Evolutionary conservation across 139 green algal genomes (phyloP).

Genomic region (Tetradesmus obliquus): DNA sequence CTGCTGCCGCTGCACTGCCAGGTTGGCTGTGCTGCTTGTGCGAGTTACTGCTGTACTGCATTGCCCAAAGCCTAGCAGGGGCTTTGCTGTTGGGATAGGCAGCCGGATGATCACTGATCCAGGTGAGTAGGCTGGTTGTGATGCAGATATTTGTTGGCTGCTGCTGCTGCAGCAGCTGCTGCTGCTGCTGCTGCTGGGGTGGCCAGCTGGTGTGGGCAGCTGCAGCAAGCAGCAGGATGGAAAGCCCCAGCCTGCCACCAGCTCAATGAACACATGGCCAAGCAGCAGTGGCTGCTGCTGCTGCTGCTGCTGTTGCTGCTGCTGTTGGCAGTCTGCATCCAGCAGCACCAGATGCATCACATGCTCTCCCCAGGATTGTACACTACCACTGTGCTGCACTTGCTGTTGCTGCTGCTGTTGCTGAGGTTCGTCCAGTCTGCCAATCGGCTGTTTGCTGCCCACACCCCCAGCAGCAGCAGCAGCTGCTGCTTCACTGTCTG

Average conservation of each 20-base stretch:
- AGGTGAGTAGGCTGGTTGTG: neutral
- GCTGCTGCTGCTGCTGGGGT: slow-evolving; percentile 8
- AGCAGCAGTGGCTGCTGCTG: slow-evolving; percentile 7
- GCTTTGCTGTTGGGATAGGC: neutral
- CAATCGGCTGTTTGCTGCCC: neutral
- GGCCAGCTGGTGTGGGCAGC: neutral
- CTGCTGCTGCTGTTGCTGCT: slow-evolving; percentile 25
- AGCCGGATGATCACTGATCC: slow-evolving; percentile 15
- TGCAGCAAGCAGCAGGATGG: slow-evolving; percentile 29
- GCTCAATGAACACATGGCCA: slow-evolving; percentile 30
- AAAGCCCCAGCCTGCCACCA: slow-evolving; percentile 16
- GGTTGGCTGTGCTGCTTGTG: slow-evolving; percentile 26
- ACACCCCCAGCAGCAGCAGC: neutral
- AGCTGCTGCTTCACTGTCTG: neutral
- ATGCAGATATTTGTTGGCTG: neutral
- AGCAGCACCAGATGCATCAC: slow-evolving; percentile 38
- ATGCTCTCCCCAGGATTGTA: neutral
- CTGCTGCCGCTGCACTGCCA: neutral
- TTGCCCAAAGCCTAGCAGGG: neutral
- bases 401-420: slow-evolving; percentile 34
- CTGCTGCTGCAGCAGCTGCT: slow-evolving; percentile 12
- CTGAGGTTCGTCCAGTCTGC: neutral
- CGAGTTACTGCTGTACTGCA: neutral
- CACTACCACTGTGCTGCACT: neutral
- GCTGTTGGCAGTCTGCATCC: neutral